These are phyloP conservation scores for Citrus glauca DNA, from an alignment of 345 rosid species.

Conservation along the genomic window DNA sequence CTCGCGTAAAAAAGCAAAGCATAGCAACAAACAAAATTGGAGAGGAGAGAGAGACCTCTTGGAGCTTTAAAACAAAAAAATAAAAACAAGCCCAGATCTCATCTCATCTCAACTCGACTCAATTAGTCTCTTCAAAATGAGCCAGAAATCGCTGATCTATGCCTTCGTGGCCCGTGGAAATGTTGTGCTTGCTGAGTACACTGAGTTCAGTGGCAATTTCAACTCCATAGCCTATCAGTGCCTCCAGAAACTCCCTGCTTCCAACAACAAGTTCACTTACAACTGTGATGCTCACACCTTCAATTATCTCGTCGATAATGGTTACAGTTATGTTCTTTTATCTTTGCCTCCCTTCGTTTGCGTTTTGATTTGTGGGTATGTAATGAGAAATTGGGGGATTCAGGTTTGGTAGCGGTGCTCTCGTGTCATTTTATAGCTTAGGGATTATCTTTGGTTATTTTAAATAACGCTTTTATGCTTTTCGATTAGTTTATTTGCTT, in stretches of 20 bases:
- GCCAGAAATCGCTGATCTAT: conserved; percentile 33
- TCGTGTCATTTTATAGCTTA: background rate
- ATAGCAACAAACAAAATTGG: background rate
- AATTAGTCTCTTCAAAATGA: background rate
- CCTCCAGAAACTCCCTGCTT: conserved; percentile 38
- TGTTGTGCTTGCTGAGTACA: conserved; percentile 30
- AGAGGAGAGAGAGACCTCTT: conserved; percentile 6
- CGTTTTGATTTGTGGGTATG: background rate
- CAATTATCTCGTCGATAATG: conserved; percentile 36
- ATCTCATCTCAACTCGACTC: background rate
- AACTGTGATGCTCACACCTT: conserved; percentile 39
- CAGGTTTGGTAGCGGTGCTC: no score
- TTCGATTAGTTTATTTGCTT: background rate
- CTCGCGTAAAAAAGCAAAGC: background rate
- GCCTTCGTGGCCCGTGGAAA: conserved; percentile 31
- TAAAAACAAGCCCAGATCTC: conserved; percentile 9
- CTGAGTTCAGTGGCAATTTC: conserved; percentile 38
- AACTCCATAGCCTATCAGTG: conserved; percentile 38
- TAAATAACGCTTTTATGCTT: no score
- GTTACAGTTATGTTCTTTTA: conserved; percentile 24
- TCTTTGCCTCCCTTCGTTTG: background rate
- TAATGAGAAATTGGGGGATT: background rate
- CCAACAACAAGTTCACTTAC: conserved; percentile 40
- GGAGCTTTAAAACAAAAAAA: no score
- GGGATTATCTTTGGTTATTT: background rate